Evolutionary conservation across 805 yeast genomes (phyloP).

Genomic region (Helenozyma rhizophorensis): DNA sequence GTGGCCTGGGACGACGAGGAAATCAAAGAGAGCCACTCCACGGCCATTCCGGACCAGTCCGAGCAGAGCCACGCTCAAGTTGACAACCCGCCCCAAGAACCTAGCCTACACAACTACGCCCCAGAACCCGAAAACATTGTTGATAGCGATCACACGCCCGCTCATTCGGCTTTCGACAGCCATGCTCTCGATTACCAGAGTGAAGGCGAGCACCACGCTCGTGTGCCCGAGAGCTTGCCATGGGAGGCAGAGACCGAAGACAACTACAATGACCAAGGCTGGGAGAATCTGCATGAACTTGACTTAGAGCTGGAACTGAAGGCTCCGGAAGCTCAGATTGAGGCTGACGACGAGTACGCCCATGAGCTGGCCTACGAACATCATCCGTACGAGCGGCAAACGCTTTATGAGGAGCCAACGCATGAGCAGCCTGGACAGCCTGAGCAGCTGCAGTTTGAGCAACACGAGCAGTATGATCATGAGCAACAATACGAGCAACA

Average conservation of each 20-base stretch:
- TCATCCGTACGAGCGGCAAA: too few relatives aligned
- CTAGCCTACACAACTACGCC: not conserved
- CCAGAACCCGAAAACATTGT: not conserved
- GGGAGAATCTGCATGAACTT: not conserved
- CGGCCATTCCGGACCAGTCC: too few relatives aligned
- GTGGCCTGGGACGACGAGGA: conserved; percentile 14
- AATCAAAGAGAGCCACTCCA: too few relatives aligned
- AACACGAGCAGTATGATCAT: not conserved
- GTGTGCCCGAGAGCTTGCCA: conserved; percentile 5
- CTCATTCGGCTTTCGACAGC: too few relatives aligned
- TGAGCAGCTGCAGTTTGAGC: not conserved
- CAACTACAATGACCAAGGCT: conserved; percentile 3
- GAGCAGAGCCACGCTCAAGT: too few relatives aligned
- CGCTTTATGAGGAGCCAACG: not conserved
- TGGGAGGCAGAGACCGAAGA: conserved; percentile 8
- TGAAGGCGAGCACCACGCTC: not conserved
- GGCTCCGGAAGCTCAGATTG: not conserved
- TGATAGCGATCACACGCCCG: too few relatives aligned
- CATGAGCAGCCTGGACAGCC: not conserved
- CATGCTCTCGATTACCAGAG: too few relatives aligned
- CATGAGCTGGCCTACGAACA: not conserved
- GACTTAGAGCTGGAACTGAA: not conserved
- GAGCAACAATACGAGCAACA: conserved; percentile 4
- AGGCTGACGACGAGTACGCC: not conserved
- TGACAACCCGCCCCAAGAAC: too few relatives aligned